phyloP scores from a whole-genome alignment of 2,329 filamentous ascomycete genomes.

The Cordyceps javanica region DNA sequence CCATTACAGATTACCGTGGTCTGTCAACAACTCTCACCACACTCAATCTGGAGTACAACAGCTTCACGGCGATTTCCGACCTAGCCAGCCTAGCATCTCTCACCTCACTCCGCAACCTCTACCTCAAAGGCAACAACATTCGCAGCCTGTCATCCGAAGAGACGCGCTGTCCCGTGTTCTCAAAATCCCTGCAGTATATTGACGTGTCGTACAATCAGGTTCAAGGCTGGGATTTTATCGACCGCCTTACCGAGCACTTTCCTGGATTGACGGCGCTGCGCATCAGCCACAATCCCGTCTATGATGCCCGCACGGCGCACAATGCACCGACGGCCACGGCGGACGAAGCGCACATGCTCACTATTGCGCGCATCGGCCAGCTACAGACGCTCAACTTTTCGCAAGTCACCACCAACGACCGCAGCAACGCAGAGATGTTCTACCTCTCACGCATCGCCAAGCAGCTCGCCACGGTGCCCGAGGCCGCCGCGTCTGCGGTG shows the following conservation, averaged over 20 bases:
- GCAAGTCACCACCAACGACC: slow-evolving; percentile 63
- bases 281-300: slow-evolving; percentile 81
- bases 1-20: slow-evolving; percentile 29
- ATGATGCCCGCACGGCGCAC: slow-evolving; percentile 44
- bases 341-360: slow-evolving; percentile 86
- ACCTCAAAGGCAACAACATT: slow-evolving; percentile 76
- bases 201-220: slow-evolving; percentile 71
- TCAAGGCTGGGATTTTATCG: slow-evolving; percentile 65
- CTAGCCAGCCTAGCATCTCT: slow-evolving; percentile 48
- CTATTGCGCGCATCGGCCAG: slow-evolving; percentile 64
- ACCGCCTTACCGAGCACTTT: slow-evolving; percentile 59
- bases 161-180: slow-evolving; percentile 39
- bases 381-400: slow-evolving; percentile 70
- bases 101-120: slow-evolving; percentile 48
- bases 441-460: slow-evolving; percentile 80
- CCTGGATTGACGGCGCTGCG: slow-evolving; percentile 71
- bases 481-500: slow-evolving; percentile 47
- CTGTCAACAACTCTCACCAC: slow-evolving; percentile 51
- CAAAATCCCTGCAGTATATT: slow-evolving; percentile 52
- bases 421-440: slow-evolving; percentile 85
- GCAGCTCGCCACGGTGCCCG: slow-evolving; percentile 59
- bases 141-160: slow-evolving; percentile 28
- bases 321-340: slow-evolving; percentile 45
- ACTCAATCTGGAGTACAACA: slow-evolving; percentile 67
- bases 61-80: slow-evolving; percentile 54